Base-by-base conservation (phyloP, 2,329 filamentous ascomycete genomes). In the Botrytis cinerea region DNA sequence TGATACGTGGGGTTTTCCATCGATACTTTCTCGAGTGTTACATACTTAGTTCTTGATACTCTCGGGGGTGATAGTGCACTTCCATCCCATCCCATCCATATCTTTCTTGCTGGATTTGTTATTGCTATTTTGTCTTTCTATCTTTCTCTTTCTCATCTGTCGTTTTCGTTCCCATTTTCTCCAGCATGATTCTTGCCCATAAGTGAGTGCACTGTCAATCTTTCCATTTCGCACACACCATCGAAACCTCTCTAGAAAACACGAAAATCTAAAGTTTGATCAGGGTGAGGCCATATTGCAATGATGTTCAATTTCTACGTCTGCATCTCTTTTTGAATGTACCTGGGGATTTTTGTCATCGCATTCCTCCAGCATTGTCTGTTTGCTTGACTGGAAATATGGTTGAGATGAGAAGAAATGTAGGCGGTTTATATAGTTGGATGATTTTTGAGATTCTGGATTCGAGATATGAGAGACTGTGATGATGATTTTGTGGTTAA, bases 31-130 rank as follows among this genome's bases (percentile, higher is more conserved):
- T 51, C 22, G 10, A n/a, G 25, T 51, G n/a, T 51, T n/a, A 6
- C 9, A 48, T 48, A 1, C 5, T 7, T 14, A 51, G 48, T n/a
- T n/a, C 10, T 14, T 2, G 4, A n/a, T n/a, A 51, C 48, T 2
- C 0, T 2, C 9, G 22, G 22, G 22, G 1, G 25, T 14, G 48
- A 14, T 51, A 14, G 10, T n/a, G 7, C 38, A 9, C 7, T 38
- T 25, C 2, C 5, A 1, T 51, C 14, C 2, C 5, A 1, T 51
- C 14, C 4, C 46, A 14, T 10, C 10, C 4, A 6, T 14, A 51
- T 14, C 14, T n/a, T 51, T 14, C 14, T n/a, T 51, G 4, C 5
- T 51, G n/a, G 4, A 4, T n/a, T n/a, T 0, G n/a, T 0, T 12
- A 14, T 51, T n/a, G 25, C 25, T 1, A 6, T 51, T 51, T 8